Evolutionary conservation across 1,284 basidiomycete genomes (phyloP).

Genomic region (Papiliotrema nemorosa): DNA sequence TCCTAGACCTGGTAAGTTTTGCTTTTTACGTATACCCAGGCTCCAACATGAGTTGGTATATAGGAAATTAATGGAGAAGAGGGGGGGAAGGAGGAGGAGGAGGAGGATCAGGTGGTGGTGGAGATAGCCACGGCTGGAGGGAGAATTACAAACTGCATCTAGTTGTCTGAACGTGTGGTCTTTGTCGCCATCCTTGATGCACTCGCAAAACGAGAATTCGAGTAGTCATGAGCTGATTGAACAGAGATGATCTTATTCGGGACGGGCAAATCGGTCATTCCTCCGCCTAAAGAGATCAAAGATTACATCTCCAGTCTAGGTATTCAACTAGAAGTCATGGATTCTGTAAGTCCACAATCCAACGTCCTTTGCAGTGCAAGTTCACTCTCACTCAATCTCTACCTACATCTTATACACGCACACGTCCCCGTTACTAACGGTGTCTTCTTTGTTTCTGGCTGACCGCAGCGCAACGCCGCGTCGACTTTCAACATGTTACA

Average conservation of each 20-base stretch:
- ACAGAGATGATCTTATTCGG: constrained; percentile 86
- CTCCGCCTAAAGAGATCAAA: constrained; percentile 66
- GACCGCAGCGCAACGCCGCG: constrained; percentile 91
- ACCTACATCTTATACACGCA: no score
- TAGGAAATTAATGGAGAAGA: background rate
- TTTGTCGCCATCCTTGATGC: no score
- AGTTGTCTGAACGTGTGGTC: no score
- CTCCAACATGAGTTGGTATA: background rate
- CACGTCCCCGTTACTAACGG: no score
- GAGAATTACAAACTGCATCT: no score
- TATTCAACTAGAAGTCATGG: constrained; percentile 90
- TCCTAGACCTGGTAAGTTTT: constrained; percentile 73
- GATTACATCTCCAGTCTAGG: constrained; percentile 71
- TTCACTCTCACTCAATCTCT: no score
- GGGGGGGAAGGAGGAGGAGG: background rate
- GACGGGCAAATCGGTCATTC: constrained; percentile 69
- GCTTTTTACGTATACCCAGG: background rate
- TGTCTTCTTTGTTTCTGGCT: background rate
- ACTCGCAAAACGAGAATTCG: no score
- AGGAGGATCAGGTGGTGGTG: background rate
- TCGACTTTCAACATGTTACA: constrained; percentile 89
- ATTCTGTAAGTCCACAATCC: constrained; percentile 79
- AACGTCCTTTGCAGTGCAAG: no score
- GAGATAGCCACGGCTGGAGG: no score
- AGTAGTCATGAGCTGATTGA: no score